Base-by-base conservation (phyloP, 139 green algal genomes). In the Chlamydomonas sp. region DNA sequence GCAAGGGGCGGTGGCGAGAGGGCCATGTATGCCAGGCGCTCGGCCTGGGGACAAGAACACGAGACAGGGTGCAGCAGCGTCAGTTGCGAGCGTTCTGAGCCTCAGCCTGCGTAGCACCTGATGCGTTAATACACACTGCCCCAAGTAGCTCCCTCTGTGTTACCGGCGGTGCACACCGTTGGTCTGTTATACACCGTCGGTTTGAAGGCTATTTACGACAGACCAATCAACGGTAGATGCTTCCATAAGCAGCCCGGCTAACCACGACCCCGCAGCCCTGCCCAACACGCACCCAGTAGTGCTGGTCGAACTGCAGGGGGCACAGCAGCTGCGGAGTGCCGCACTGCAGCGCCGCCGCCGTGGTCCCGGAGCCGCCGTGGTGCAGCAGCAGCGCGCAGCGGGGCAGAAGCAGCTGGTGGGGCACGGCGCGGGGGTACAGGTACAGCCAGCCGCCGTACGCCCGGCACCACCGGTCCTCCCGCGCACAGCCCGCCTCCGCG, bases 241-340 rank as follows among this genome's bases (percentile, higher is more conserved):
- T 49, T 49, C 0, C 68, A 7, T 31, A 2, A 12, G 10, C 9
- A 0, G 6, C 14, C 18, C 14, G 0, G 6, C 4, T 74, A 12
- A 12, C n/a, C 5, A 61, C 72, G 4, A 15, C 5, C 5, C 15
- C n/a, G 72, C 72, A n/a, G 2, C 72, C 14, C 72, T 59, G 88
- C 89, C 92, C 1, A 0, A 1, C 6, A 78, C 81, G 64, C 60
- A 86, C 81, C 81, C 81, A 86, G 67, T 90, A 91, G 78, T 87
- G 90, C 89, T 97, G 94, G 79, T 97, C 94, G 87, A 96, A 96
- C 18, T 96, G 94, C 60, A 96, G 81, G 0, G 94, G 94, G 78
- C 89, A 95, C 0, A 94, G 66, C 0, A 95, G 59, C 85, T 96
- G 91, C 31, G 58, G 81, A 9, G 31, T 68, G 78, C 81, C 81